A percentile compares a stretch with the other conserved stretches of the same genome.
phyloP scores from a whole-genome alignment of 768 basidiomycete genomes.

The Leccinum ochraceum region DNA sequence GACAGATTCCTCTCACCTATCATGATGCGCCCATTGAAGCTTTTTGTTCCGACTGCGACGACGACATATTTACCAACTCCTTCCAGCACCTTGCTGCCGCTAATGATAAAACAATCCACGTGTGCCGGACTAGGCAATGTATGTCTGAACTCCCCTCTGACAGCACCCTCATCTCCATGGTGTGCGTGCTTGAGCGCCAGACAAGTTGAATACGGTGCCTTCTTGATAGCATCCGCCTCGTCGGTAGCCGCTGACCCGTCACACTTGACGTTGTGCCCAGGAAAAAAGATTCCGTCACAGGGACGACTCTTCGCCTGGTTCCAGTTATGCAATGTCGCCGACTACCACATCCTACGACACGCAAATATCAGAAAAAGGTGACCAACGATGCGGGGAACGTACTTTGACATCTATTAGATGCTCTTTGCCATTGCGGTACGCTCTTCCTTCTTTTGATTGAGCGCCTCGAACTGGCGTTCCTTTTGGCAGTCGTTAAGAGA shows the following conservation, averaged over 20 bases:
- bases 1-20: slow-evolving; percentile 63
- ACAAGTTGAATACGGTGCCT: slow-evolving; percentile 76
- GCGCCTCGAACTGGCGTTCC: slow-evolving; percentile 88
- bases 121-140: slow-evolving; percentile 42
- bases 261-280: slow-evolving; percentile 91
- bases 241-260: slow-evolving; percentile 97
- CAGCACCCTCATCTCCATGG: slow-evolving; percentile 23
- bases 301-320: slow-evolving; percentile 91
- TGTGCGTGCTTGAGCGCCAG: slow-evolving; percentile 47
- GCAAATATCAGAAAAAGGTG: slow-evolving; percentile 13
- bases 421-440: slow-evolving; percentile 71
- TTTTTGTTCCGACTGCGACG: slow-evolving; percentile 87
- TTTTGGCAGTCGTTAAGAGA: slow-evolving; percentile 99
- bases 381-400: not conserved
- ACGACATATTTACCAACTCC: slow-evolving; percentile 93
- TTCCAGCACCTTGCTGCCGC: slow-evolving; percentile 91
- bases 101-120: slow-evolving; percentile 89
- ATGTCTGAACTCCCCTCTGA: slow-evolving; percentile 25
- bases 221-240: slow-evolving; percentile 94
- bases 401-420: slow-evolving; percentile 82
- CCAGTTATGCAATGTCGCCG: slow-evolving; percentile 87
- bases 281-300: slow-evolving; percentile 92
- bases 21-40: slow-evolving; percentile 97
- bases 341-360: slow-evolving; percentile 79
- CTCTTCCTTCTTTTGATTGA: slow-evolving; percentile 96